Conservation (phyloP, 192 early-diverging fungal species). For the Backusella liffmaniae region DNA sequence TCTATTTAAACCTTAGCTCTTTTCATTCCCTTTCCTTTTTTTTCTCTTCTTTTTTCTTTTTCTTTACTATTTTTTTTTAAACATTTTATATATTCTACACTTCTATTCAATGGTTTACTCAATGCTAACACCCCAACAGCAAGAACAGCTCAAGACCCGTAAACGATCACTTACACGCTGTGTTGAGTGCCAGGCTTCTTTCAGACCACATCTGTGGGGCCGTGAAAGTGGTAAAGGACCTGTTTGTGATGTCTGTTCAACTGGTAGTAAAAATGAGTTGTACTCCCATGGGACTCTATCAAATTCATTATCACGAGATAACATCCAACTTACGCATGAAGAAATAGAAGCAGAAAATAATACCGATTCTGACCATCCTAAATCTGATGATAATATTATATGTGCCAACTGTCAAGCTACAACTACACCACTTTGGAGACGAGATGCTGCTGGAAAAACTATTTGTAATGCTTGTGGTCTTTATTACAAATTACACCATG, state of each 20-base stretch:
- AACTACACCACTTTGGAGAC: constrained; percentile 75
- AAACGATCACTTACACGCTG: constrained; percentile 32
- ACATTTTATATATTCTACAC: neutral
- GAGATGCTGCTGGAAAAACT: constrained; percentile 65
- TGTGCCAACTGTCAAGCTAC: constrained; percentile 75
- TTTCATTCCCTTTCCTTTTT: neutral
- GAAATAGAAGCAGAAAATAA: neutral
- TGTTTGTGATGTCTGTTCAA: constrained; percentile 22
- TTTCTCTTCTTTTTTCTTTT: neutral
- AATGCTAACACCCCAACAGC: constrained; percentile 1
- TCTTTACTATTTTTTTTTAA: neutral
- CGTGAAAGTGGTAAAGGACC: constrained; percentile 29
- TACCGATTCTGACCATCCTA: neutral
- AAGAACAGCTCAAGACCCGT: constrained; percentile 9
- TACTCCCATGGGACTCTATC: neutral
- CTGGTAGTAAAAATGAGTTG: constrained; percentile 5
- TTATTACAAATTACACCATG: constrained; percentile 80
- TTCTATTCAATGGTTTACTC: constrained; percentile 6
- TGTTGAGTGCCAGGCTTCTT: constrained; percentile 22
- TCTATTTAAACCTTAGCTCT: constrained; percentile 4
- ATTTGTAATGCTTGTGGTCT: constrained; percentile 94
- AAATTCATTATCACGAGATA: neutral
- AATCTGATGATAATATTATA: constrained; percentile 16
- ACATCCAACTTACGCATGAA: neutral
- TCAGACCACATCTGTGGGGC: constrained; percentile 25